Evolutionary conservation across 202 grass and related monocot genomes (phyloP).

Genomic region (Dendrocalamus latiflorus): DNA sequence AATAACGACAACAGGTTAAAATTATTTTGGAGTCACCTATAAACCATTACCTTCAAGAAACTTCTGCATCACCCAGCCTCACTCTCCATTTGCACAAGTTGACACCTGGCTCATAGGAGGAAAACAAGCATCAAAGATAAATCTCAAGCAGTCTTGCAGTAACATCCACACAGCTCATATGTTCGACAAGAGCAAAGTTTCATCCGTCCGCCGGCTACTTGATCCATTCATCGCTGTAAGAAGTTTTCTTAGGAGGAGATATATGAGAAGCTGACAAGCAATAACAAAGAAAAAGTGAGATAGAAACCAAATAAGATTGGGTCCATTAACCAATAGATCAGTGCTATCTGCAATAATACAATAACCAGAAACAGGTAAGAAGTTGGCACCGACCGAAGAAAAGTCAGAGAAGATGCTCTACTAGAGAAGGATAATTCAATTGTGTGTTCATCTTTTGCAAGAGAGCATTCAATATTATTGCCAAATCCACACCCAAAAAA

Average conservation of each 20-base stretch:
- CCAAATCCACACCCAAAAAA: not conserved
- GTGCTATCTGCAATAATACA: not conserved
- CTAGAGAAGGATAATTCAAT: not conserved
- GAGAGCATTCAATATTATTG: not conserved
- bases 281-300: not conserved
- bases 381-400: not conserved
- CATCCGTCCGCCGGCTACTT: not conserved
- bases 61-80: too few relatives aligned
- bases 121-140: constrained; percentile 11
- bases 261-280: not conserved
- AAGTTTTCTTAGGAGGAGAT: not conserved
- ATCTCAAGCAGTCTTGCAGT: not conserved
- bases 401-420: not conserved
- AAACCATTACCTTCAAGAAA: too few relatives aligned
- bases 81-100: not conserved
- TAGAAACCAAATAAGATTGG: not conserved
- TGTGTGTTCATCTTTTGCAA: not conserved
- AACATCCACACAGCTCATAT: not conserved
- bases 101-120: too few relatives aligned
- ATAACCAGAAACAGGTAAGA: not conserved
- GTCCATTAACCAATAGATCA: not conserved
- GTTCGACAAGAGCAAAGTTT: not conserved
- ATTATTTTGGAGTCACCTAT: too few relatives aligned
- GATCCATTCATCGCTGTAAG: not conserved
- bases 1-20: too few relatives aligned